Evolutionary conservation across 352 stramenopile genomes (phyloP), one percentile per base, ranked within the genome.

Genomic region (Phytophthora citrophthora): DNA sequence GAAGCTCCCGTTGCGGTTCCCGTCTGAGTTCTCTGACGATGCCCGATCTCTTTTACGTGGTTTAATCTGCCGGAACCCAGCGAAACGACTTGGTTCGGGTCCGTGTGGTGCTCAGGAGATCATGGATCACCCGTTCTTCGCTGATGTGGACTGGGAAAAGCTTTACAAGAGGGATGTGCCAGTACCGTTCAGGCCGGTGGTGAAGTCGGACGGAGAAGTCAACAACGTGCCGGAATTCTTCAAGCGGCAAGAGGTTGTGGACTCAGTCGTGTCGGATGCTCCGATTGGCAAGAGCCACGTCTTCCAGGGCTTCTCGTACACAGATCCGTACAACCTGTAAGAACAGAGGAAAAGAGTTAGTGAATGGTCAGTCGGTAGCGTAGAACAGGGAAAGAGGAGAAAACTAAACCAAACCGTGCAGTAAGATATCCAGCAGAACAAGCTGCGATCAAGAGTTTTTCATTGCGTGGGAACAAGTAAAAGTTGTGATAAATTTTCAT

Each of bases 121-220:
- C 62, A 90, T 91, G 79, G 74, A 90, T 24, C 89, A 96, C 46
- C 77, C 86, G 34, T 97, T 96, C 67, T 96, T 97, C 59, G 62
- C 51, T 6, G 41, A 65, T 27, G 64, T 95, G 11, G 81, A 94
- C 51, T 96, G 86, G 87, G 86, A 94, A 38, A 79, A 76, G 49
- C 78, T 95, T 0, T 93, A 91, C 64, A 88, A 87, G 59, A 79
- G 83, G n/a, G 73, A 93, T 6, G 76, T 90, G 13, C 44, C 61
- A 15, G 74, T 88, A 39, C 85, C 86, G 1, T 93, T 93, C 57
- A 70, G 74, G 15, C 86, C 86, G 9, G 72, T 86, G 27, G 80
- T 91, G 50, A 86, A 81, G 54, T 81, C 79, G n/a, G 79, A 88
- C 41, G 84, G 81, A 16, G 84, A 93, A 49, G 68, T 90, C 38